phyloP scores from a whole-genome alignment of 2,329 filamentous ascomycete species.

The Epichloe gansuensis region DNA sequence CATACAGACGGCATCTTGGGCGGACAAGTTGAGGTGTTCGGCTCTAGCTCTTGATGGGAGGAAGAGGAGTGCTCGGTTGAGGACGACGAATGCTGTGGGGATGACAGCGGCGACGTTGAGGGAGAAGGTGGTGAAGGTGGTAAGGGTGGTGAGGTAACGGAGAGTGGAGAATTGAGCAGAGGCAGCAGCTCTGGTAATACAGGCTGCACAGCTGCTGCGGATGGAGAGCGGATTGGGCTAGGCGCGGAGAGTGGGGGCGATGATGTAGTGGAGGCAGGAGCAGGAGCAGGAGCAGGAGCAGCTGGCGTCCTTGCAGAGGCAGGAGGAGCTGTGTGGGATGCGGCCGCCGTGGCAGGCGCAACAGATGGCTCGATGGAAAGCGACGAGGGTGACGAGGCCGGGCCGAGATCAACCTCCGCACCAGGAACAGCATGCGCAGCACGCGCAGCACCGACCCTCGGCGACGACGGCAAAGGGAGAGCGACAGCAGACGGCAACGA shows the following conservation, averaged over 20 bases:
- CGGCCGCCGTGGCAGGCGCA: neutral
- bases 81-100: conserved; percentile 13
- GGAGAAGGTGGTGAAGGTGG: conserved; percentile 13
- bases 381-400: neutral
- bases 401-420: neutral
- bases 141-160: conserved; percentile 16
- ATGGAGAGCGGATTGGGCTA: conserved; percentile 3
- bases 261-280: conserved; percentile 19
- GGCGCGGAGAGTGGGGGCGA: conserved; percentile 17
- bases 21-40: conserved; percentile 17
- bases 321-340: neutral
- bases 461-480: conserved; percentile 4
- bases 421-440: neutral
- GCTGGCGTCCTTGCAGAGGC: conserved; percentile 1
- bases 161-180: conserved; percentile 29
- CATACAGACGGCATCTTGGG: conserved; percentile 45
- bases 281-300: neutral
- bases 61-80: conserved; percentile 15
- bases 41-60: conserved; percentile 14
- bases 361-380: neutral
- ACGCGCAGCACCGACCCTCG: neutral
- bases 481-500: neutral
- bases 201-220: conserved; percentile 7
- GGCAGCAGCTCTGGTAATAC: conserved; percentile 21
- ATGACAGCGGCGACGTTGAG: conserved; percentile 20